These are phyloP conservation scores for Populus trichocarpa DNA, from an alignment of 441 rosid genomes.

Conservation along the genomic window DNA sequence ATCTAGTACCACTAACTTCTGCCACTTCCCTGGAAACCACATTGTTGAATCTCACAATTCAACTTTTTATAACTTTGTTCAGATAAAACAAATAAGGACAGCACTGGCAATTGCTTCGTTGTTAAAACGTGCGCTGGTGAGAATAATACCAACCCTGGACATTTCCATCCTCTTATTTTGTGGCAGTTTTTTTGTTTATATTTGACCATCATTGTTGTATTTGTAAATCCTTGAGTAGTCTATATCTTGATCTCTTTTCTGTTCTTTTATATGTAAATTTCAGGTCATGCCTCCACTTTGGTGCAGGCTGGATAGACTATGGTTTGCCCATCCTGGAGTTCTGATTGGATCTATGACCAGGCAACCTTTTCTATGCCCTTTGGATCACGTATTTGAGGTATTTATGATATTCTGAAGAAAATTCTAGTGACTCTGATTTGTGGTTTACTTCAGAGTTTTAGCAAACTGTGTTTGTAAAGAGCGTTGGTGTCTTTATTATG, in stretches of 20 bases:
- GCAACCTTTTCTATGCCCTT: slow-evolving; percentile 96
- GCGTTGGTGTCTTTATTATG: slow-evolving; percentile 4
- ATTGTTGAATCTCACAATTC: slow-evolving; percentile 24
- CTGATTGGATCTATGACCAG: slow-evolving; percentile 75
- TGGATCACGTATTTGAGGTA: slow-evolving; percentile 99
- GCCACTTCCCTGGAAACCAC: slow-evolving; percentile 5
- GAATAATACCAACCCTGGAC: slow-evolving; percentile 23
- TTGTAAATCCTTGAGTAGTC: background rate
- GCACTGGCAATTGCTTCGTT: slow-evolving; percentile 89
- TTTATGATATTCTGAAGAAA: background rate
- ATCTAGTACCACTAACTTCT: slow-evolving; percentile 17
- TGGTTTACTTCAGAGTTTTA: background rate
- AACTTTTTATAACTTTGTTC: slow-evolving; percentile 25
- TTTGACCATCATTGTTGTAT: background rate
- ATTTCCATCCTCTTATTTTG: background rate
- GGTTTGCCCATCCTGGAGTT: slow-evolving; percentile 98
- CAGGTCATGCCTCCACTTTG: slow-evolving; percentile 97
- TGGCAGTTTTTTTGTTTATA: background rate
- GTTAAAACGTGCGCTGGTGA: slow-evolving; percentile 88
- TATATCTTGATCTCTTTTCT: slow-evolving; percentile 11
- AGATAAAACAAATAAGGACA: slow-evolving; percentile 91
- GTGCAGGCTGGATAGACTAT: slow-evolving; percentile 98
- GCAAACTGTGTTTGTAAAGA: slow-evolving; percentile 4
- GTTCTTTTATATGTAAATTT: slow-evolving; percentile 21
- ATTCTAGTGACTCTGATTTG: slow-evolving; percentile 1